phyloP scores from a whole-genome alignment of 768 basidiomycete genomes.

The Panaeolus cyanescens region DNA sequence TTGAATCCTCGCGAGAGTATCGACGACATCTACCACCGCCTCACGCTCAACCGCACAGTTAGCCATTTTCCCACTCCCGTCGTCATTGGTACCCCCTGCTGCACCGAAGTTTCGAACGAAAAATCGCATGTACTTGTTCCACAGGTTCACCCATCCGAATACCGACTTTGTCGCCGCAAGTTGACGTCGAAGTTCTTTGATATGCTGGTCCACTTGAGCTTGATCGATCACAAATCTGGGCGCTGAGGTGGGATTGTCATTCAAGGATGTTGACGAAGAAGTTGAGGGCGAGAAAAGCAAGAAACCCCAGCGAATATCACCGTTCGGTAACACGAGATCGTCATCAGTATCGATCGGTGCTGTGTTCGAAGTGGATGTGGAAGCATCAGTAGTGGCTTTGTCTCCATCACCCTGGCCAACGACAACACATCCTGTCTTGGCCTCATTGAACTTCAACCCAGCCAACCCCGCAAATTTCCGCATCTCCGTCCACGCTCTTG shows the following conservation, averaged over 20 bases:
- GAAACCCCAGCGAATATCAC: conserved; percentile 43
- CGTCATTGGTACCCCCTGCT: not conserved
- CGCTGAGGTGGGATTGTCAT: conserved; percentile 15
- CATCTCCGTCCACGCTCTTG: conserved; percentile 42
- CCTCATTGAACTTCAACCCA: conserved; percentile 41
- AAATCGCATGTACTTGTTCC: conserved; percentile 13
- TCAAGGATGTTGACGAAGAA: not conserved
- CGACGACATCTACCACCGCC: conserved; percentile 8
- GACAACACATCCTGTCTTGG: conserved; percentile 43
- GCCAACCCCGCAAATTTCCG: conserved; percentile 39
- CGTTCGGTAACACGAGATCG: conserved; percentile 25
- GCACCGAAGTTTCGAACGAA: conserved; percentile 10
- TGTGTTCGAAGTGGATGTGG: not conserved
- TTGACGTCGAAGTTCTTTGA: conserved; percentile 38
- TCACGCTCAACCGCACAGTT: conserved; percentile 8
- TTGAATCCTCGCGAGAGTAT: conserved; percentile 12
- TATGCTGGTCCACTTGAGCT: conserved; percentile 34
- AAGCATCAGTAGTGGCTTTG: not conserved
- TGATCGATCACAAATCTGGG: conserved; percentile 39
- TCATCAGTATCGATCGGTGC: not conserved
- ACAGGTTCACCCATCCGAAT: conserved; percentile 13
- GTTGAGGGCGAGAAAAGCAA: conserved; percentile 27
- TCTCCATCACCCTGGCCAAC: conserved; percentile 23
- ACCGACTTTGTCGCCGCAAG: conserved; percentile 33
- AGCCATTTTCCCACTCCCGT: conserved; percentile 3